These are phyloP conservation scores for Vitis rupestris DNA, from an alignment of 164 flowering plant genomes.

Conservation along the genomic window DNA sequence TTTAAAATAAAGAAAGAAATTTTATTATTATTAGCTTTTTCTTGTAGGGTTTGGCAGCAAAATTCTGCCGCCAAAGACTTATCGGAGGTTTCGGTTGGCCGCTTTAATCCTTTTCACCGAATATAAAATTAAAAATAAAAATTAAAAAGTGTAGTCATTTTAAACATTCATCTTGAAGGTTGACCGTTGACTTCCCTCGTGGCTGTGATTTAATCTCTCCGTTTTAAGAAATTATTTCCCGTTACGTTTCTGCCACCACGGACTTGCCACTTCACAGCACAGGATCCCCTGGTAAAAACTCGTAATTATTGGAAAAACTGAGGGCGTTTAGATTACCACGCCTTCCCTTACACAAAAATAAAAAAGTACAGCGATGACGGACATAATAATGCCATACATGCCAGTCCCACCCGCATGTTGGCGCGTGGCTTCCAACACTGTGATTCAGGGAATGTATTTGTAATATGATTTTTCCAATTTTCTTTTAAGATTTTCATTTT, in stretches of 20 bases:
- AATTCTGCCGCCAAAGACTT: too few relatives aligned
- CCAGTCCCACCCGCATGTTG: conserved; percentile 12
- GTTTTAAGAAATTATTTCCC: conserved; percentile 4
- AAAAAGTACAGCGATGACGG: conserved; percentile 18
- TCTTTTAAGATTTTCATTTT: too few relatives aligned
- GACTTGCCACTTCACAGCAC: not conserved
- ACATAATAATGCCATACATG: conserved; percentile 24
- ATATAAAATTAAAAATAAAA: too few relatives aligned
- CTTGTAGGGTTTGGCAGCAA: too few relatives aligned
- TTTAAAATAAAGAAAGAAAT: too few relatives aligned
- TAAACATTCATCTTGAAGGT: not conserved
- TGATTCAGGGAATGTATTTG: too few relatives aligned
- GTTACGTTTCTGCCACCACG: conserved; percentile 33
- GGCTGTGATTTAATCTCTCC: conserved; percentile 12
- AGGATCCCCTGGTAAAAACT: not conserved
- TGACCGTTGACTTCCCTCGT: conserved; percentile 29
- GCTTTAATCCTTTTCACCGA: too few relatives aligned
- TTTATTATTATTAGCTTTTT: too few relatives aligned
- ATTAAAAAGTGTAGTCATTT: too few relatives aligned
- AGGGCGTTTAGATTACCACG: not conserved
- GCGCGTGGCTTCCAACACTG: conserved; percentile 3
- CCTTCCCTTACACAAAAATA: conserved; percentile 10
- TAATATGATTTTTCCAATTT: too few relatives aligned
- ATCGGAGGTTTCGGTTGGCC: too few relatives aligned
- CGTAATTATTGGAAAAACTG: not conserved